Evolutionary conservation across 148 eudicot genomes (phyloP).

Genomic region (Camellia sinensis): DNA sequence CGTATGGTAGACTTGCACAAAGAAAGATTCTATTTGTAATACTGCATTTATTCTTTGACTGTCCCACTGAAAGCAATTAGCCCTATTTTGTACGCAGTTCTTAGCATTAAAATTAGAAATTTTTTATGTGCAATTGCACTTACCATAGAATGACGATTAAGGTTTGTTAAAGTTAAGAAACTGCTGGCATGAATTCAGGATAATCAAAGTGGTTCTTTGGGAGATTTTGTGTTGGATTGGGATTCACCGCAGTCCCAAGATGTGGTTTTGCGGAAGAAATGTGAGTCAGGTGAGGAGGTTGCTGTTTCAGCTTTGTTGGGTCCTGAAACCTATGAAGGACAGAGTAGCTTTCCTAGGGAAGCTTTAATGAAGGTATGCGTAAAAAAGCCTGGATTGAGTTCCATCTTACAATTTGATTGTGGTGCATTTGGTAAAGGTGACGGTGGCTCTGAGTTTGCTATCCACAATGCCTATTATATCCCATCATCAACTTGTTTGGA

Average conservation of each 20-base stretch:
- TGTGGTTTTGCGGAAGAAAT: conserved; percentile 61
- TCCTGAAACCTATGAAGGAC: conserved; percentile 21
- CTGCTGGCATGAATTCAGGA: conserved; percentile 38
- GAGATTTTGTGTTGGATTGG: conserved; percentile 72
- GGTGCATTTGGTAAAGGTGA: conserved; percentile 27
- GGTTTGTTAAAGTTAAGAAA: not conserved
- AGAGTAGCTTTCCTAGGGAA: conserved; percentile 36
- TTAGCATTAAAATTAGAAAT: not conserved
- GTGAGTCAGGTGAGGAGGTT: conserved; percentile 76
- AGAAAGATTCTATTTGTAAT: too few species aligned
- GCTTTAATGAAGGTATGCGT: conserved; percentile 75
- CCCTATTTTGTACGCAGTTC: not conserved
- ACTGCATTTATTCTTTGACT: too few species aligned
- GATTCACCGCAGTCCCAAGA: conserved; percentile 66
- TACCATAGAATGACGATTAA: not conserved
- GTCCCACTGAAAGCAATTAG: too few species aligned
- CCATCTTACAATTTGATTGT: conserved; percentile 78
- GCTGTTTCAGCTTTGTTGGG: conserved; percentile 79
- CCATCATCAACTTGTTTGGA: conserved; percentile 36
- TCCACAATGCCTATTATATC: conserved; percentile 49
- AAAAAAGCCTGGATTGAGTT: conserved; percentile 72
- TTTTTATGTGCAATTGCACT: not conserved
- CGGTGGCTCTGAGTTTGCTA: conserved; percentile 34
- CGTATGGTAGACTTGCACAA: too few species aligned
- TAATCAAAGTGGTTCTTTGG: conserved; percentile 46